Base-by-base conservation (phyloP, 257 asterid species). In the Plantago elongata region DNA sequence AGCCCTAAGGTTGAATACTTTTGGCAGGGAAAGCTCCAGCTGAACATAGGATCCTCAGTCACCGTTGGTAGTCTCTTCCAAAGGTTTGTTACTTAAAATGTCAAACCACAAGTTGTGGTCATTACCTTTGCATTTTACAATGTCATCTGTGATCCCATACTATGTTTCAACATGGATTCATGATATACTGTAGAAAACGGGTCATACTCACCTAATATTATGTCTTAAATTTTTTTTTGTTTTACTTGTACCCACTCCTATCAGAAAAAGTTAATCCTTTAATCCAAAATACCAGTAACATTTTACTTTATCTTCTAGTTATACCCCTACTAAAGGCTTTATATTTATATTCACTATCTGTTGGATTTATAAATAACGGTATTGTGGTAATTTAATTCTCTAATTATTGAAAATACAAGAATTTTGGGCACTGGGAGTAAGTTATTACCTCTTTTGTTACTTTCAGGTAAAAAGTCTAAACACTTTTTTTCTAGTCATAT, bases 11-110 rank as follows among this genome's bases (percentile, higher is more conserved):
- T 67, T 54, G 81, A 81, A 50, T 75, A 69, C 65, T 46, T 79
- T 44, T 93, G 99, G 99, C 80, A 82, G 60, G 96, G 99, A 58
- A 51, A 51, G 27, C 84, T 93, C 68, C 92, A 89, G 84, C 82
- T 93, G 56, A 80, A 54, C 56, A 66, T 74, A 40, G 74, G 94
- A 47, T 82, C 95, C 52, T 65, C 81, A 14, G 71, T 93, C 61
- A 72, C 72, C 15, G 93, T 84, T 60, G 66, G 82, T 63, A 84
- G 90, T 48, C 66, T 65, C 10, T 89, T 81, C 60, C 82, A 66
- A 73, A 93, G 99, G 99, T 89, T 54, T 18, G 90, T 54, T 22
- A 13, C 15, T 54, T 61, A 64, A 14, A 61, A 58, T 61, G 62
- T 13, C 34, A 61, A 3, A n/a, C 18, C 30, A 14, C 60, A 22